phyloP scores from a whole-genome alignment of 2,329 filamentous ascomycete genomes.

The Zarea fungicola region DNA sequence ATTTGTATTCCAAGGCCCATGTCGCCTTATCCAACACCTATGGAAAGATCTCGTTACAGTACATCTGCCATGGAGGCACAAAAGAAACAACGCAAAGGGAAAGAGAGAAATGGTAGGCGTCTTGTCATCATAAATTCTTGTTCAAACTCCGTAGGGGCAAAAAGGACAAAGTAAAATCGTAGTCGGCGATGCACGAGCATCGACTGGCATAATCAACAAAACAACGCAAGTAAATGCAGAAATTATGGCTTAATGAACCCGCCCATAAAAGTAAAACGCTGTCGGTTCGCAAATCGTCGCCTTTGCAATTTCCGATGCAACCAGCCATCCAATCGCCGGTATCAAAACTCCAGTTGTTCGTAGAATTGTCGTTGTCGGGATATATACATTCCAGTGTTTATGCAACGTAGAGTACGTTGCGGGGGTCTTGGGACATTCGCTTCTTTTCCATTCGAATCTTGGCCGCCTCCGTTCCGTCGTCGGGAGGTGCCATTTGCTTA shows the following conservation, averaged over 20 bases:
- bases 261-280: background rate
- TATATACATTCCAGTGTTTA: constrained; percentile 17
- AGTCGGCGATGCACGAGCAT: background rate
- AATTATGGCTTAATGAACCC: background rate
- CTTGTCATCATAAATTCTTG: constrained; percentile 2
- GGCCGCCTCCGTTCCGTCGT: constrained; percentile 63
- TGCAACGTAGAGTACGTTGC: constrained; percentile 19
- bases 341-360: background rate
- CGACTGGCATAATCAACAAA: background rate
- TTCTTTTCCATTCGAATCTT: constrained; percentile 55
- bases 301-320: constrained; percentile 2
- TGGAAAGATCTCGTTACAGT: background rate
- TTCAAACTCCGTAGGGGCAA: background rate
- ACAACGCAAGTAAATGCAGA: constrained; percentile 1
- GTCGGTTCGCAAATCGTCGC: background rate
- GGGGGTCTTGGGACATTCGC: constrained; percentile 20
- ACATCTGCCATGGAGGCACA: constrained; percentile 1
- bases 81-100: background rate
- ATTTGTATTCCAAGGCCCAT: constrained; percentile 4
- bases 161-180: background rate
- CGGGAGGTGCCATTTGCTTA: constrained; percentile 55
- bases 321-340: background rate
- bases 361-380: background rate
- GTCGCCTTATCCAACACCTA: background rate
- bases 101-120: background rate